Base-by-base conservation (phyloP, 768 basidiomycete genomes). In the Galerina sulciceps region DNA sequence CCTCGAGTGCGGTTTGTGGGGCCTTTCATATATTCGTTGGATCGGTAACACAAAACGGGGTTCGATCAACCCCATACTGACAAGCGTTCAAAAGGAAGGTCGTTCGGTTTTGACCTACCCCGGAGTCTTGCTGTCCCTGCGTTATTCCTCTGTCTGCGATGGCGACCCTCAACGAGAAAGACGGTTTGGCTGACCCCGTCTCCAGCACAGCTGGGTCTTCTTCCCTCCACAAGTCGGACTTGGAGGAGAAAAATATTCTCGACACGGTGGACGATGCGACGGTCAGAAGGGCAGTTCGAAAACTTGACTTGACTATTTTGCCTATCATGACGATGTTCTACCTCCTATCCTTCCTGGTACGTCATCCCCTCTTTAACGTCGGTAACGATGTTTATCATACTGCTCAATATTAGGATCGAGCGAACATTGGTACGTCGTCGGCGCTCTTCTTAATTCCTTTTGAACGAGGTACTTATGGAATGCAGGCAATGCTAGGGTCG, bases 401-500 rank as follows among this genome's bases (percentile, higher is more conserved):
- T 57, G 8, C 50, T 43, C 22, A 5, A 10, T 34, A 20, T 31
- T 59, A 76, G 75, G 75, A 74, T 60, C 73, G 73, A 18, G 64
- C 72, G 15, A 76, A 76, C 52, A 73, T 76, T 36, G 74, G 74
- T 73, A 55, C 31, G 53, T 36, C 14, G 20, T 20, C n/a, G 10
- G 6, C 2, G 26, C 26, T 15, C 18, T 38, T 15, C 11, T 31
- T 11, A 38, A 45, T 10, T 9, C 11, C 15, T n/a, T 23, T n/a
- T 6, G 15, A n/a, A 31, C 10, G 14, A n/a, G 15, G 5, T 48
- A 4, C 31, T n/a, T 34, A 31, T 34, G 14, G 20, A 17, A 49
- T 6, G 9, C 69, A 73, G 74, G 76, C 37, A 82, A 82, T 59
- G 83, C 81, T 11, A 71, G 77, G 6, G 73, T 82, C 6, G 81